Percentiles rank a stretch among this genome's conserved stretches.
Conservation (phyloP, 2,329 filamentous ascomycete genomes). For the Botrytis tulipae region DNA sequence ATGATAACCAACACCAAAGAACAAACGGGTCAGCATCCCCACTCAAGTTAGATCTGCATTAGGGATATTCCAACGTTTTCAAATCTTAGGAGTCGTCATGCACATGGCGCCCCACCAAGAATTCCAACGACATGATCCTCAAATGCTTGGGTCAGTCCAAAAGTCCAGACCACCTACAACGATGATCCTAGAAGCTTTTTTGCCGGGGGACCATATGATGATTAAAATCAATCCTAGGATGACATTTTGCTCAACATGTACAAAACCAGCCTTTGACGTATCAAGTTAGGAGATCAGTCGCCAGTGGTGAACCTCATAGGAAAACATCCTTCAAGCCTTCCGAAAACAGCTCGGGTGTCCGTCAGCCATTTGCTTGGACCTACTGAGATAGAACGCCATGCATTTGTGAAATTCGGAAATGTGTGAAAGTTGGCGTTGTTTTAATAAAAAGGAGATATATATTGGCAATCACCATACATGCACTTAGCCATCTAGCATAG, state of each 20-base stretch:
- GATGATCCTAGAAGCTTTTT: background rate
- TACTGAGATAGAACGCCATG: background rate
- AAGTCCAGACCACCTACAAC: background rate
- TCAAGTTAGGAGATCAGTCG: background rate
- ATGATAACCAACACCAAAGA: background rate
- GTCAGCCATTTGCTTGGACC: background rate
- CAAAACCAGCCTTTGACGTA: background rate
- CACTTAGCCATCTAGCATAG: background rate
- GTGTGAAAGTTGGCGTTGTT: background rate
- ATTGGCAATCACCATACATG: background rate
- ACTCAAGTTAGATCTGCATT: background rate
- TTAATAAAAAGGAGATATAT: background rate
- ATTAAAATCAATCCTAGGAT: background rate
- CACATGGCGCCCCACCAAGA: background rate
- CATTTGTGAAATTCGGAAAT: background rate
- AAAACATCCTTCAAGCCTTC: background rate
- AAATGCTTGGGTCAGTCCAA: background rate
- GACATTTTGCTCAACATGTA: background rate
- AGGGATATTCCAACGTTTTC: background rate
- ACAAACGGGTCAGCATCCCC: background rate
- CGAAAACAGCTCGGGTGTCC: background rate
- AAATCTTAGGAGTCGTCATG: background rate
- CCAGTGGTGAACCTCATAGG: background rate
- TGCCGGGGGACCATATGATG: background rate
- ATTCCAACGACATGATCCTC: background rate